A percentile compares a stretch with the other conserved stretches of the same genome.
Conservation (phyloP, 1,139 yeast species). For the Suhomyces panamericanus region DNA sequence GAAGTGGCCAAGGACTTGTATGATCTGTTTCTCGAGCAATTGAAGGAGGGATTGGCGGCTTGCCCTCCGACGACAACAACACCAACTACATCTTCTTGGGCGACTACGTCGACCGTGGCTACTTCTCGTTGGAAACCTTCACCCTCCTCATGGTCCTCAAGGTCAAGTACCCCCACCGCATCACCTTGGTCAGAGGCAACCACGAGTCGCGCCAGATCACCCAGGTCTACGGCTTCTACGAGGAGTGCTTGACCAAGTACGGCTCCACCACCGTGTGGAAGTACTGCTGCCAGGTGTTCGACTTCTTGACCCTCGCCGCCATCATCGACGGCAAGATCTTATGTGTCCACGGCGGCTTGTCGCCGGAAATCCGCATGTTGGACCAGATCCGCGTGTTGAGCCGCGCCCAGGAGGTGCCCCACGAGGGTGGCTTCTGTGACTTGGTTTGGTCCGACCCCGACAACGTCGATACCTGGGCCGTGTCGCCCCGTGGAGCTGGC, state of each 20-base stretch:
- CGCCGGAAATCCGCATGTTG: conserved; percentile 96
- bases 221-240: conserved; percentile 90
- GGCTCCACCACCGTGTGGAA: conserved; percentile 98
- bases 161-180: conserved; percentile 81
- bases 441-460: conserved; percentile 98
- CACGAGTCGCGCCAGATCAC: conserved; percentile 95
- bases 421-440: conserved; percentile 98
- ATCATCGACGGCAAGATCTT: conserved; percentile 89
- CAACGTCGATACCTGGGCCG: conserved; percentile 97
- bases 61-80: conserved; percentile 54
- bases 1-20: conserved; percentile 68
- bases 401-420: conserved; percentile 99
- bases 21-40: conserved; percentile 53
- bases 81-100: conserved; percentile 83
- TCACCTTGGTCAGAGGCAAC: conserved; percentile 89
- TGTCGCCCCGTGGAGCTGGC: conserved; percentile 98
- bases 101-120: conserved; percentile 96
- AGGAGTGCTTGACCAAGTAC: conserved; percentile 88
- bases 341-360: conserved; percentile 95
- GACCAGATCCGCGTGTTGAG: conserved; percentile 94
- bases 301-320: conserved; percentile 88
- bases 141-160: conserved; percentile 88
- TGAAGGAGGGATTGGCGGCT: conserved; percentile 75
- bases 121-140: conserved; percentile 89
- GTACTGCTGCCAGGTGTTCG: conserved; percentile 95